A percentile compares a stretch with the other conserved stretches of the same genome.
phyloP scores from a whole-genome alignment of 1,284 basidiomycete genomes.

The Cerrena zonata region DNA sequence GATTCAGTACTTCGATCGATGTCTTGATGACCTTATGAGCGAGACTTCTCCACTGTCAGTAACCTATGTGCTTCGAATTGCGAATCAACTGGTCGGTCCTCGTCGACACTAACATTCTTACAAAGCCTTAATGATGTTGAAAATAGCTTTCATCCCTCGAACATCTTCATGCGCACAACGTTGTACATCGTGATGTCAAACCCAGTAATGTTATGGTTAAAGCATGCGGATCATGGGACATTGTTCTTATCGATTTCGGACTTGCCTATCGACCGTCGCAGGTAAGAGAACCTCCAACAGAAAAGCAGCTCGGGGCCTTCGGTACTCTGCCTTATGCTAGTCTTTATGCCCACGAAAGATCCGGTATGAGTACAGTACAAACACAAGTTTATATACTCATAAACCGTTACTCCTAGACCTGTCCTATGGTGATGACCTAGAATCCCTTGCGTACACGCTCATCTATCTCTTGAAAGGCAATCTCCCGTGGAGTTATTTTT shows the following conservation, averaged over 20 bases:
- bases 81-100: background rate
- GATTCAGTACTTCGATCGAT: constrained; percentile 4
- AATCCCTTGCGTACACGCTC: background rate
- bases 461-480: background rate
- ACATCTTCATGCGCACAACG: background rate
- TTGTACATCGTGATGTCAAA: background rate
- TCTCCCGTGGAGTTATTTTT: background rate
- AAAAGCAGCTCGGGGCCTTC: background rate
- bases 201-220: background rate
- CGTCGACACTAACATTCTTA: too few species aligned
- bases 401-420: background rate
- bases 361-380: background rate
- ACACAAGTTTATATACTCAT: too few species aligned
- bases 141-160: background rate
- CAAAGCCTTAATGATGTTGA: too few species aligned
- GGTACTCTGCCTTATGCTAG: background rate
- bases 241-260: background rate
- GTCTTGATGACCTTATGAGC: background rate
- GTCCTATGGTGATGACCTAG: background rate
- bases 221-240: background rate
- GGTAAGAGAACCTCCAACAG: background rate
- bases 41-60: too few species aligned
- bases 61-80: background rate
- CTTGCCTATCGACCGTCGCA: background rate
- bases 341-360: background rate